Base-by-base conservation (phyloP, 2,329 filamentous ascomycete genomes). In the Monosporascus sp. region DNA sequence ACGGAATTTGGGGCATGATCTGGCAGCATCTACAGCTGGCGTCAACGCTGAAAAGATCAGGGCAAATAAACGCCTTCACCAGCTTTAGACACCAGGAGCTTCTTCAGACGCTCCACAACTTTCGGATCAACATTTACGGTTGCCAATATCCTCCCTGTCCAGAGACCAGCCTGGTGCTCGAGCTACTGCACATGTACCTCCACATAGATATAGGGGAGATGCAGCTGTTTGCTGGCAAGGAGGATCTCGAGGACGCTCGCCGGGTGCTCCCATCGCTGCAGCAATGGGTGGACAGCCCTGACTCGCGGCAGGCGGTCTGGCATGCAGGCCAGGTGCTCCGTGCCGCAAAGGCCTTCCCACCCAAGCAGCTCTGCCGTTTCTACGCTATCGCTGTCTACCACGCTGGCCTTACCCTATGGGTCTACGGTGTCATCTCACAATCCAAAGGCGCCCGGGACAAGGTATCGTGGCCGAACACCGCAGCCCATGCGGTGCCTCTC, bases 301-400 rank as follows among this genome's bases (percentile, higher is more conserved):
- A 81, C 22, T 78, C 83, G 7, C 75, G 84, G 27, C 78, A 80
- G 55, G 81, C 84, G 9, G 64, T 88, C 1, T 89, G 82, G 79
- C 83, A 86, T 58, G 86, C 86, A 1, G 85, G 83, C 0, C 86
- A 88, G 65, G 76, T 87, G 1, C 65, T 89, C 5, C 78, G 83
- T 7, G 78, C 80, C 41, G 85, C 83, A 2, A 80, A 77, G 60
- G 55, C 70, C 47, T 79, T 85, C 47, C 76, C 81, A 0, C 65
- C 71, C 2, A 74, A 77, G 0, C 73, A 79, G 11, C 67, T 89
- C 3, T 80, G 82, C 44, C 83, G 86, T 56, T 89, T 89, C 64
- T 81, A 83, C 56, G 84, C 85, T 0, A 80, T 89, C 6, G 83
- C 81, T 0, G 77, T 89, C 0, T 87, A 89, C 62, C 86, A 89